Conservation (phyloP, 1,284 basidiomycete genomes). For the Boletus subluridellus region DNA sequence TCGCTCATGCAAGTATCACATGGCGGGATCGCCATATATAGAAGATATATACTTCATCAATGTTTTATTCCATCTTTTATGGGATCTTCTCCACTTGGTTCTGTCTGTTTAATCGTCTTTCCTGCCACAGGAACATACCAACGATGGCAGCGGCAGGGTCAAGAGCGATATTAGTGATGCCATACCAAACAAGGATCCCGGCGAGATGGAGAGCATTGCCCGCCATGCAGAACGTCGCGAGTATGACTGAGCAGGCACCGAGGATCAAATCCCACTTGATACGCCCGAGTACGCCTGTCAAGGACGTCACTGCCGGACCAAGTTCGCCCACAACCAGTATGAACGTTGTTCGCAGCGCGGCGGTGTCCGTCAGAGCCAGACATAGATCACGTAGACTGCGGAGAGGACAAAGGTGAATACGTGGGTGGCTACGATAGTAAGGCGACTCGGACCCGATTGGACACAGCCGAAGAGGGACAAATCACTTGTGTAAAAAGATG, state of each 20-base stretch:
- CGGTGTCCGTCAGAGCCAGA: too few species aligned
- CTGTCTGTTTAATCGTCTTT: slow-evolving; percentile 29
- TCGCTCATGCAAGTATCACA: not conserved
- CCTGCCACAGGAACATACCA: slow-evolving; percentile 44
- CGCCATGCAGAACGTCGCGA: slow-evolving; percentile 44
- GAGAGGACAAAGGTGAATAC: too few species aligned
- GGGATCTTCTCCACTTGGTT: not conserved
- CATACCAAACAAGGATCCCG: slow-evolving; percentile 38
- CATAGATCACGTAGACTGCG: too few species aligned
- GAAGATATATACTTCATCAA: not conserved
- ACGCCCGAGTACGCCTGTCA: slow-evolving; percentile 35
- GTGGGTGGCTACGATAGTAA: slow-evolving; percentile 33
- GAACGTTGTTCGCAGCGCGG: slow-evolving; percentile 27
- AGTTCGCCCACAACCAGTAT: slow-evolving; percentile 7
- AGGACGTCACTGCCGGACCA: slow-evolving; percentile 15
- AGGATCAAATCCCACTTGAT: slow-evolving; percentile 40
- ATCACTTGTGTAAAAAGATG: slow-evolving; percentile 19
- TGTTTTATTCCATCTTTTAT: slow-evolving; percentile 3
- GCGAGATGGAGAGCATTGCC: slow-evolving; percentile 12
- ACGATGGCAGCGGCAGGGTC: slow-evolving; percentile 46
- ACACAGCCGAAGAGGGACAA: slow-evolving; percentile 22
- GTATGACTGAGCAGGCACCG: too few species aligned
- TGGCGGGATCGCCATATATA: not conserved
- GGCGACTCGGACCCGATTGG: slow-evolving; percentile 35
- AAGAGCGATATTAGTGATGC: slow-evolving; percentile 32